Evolutionary conservation across 345 rosid genomes (phyloP), one percentile per base, ranked within the genome.

Genomic region (Euclidium syriacum): DNA sequence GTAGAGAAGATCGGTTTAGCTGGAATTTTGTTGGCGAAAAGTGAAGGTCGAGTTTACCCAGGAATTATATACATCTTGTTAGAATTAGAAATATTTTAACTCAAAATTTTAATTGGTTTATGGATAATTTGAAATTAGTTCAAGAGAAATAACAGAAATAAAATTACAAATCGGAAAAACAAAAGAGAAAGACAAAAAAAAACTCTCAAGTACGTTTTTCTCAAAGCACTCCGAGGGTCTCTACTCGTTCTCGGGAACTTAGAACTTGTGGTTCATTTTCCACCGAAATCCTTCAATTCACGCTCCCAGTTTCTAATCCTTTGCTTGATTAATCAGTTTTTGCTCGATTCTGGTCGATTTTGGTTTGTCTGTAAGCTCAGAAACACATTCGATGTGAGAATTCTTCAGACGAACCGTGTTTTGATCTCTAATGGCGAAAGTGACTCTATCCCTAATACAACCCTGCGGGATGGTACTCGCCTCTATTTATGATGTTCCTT

Each of bases 381-480:
- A 35, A 55, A 35, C 47, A 15, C 34, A 18, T 54, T 38, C 14
- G 26, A 26, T 48, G 65, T n/a, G 38, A 43, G 22, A 24, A 2
- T 33, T 46, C 10, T 52, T 36, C 29, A 30, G 53, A 12, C 33
- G 55, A 62, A 66, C 33, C 10, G 56, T 68, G 73, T 15, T 73
- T 38, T 66, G 49, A 58, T 34, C 36, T 62, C 38, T 33, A 34
- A 73, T 68, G 77, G 74, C 65, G 60, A 40, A 52, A 35, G 29
- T 54, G 68, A 62, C 73, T 48, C 32, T 62, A 57, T 68, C 77
- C 25, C 23, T 73, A 7, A 44, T 62, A 27, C 64, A 68, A 30
- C 65, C 77, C 0, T 63, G 77, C 63, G 14, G 66, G 51, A 68
- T 73, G 77, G 77, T 73, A 72, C 32, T 61, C 17, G 1, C n/a